These are phyloP conservation scores for Talaromyces sp. DNA, from an alignment of 2,329 filamentous ascomycete genomes.

Conservation along the genomic window DNA sequence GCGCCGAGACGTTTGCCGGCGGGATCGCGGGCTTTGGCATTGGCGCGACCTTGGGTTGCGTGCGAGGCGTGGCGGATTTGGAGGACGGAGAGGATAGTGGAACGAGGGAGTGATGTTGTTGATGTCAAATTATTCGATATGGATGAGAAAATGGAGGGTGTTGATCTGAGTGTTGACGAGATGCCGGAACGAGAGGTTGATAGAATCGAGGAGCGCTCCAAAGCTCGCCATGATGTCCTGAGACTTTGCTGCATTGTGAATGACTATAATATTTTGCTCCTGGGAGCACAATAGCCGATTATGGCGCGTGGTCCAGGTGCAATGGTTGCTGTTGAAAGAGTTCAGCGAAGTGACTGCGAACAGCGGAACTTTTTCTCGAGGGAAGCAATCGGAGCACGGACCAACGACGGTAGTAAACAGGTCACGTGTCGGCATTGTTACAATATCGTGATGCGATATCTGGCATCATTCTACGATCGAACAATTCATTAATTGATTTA, in stretches of 20 bases:
- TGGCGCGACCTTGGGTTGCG: conserved; percentile 64
- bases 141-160: conserved; percentile 20
- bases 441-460: conserved; percentile 21
- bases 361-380: conserved; percentile 22
- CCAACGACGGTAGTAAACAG: not conserved
- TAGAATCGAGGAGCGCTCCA: conserved; percentile 35
- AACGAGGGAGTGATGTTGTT: conserved; percentile 20
- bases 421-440: conserved; percentile 15
- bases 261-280: not conserved
- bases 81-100: conserved; percentile 35
- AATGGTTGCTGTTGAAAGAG: not conserved
- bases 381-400: conserved; percentile 13
- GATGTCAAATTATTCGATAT: conserved; percentile 16
- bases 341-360: not conserved
- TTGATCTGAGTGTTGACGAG: conserved; percentile 18
- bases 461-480: conserved; percentile 28
- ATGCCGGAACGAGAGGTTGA: conserved; percentile 25
- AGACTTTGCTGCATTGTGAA: conserved; percentile 40
- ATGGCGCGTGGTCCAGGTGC: not conserved
- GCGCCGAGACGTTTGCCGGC: conserved; percentile 86
- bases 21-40: conserved; percentile 62
- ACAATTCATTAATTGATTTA: not conserved
- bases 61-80: conserved; percentile 61
- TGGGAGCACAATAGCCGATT: conserved; percentile 8
- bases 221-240: conserved; percentile 35